Conservation (phyloP, 1,284 basidiomycete genomes). For the Clitocybe nebularis region DNA sequence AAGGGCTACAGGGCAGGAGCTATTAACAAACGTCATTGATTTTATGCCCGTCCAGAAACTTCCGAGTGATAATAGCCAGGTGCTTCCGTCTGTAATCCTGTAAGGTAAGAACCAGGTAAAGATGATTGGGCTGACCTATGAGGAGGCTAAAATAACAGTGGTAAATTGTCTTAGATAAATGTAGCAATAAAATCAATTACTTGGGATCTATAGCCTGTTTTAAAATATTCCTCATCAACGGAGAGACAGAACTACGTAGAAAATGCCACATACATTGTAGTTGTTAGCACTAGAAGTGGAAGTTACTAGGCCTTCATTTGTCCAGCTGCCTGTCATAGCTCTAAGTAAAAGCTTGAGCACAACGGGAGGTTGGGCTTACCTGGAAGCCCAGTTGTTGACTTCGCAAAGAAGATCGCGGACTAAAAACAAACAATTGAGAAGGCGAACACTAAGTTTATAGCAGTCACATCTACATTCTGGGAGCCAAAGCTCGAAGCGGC, state of each 20-base stretch:
- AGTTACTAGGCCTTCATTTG: slow-evolving; percentile 46
- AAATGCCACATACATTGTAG: slow-evolving; percentile 41
- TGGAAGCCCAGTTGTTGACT: slow-evolving; percentile 40
- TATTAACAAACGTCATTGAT: slow-evolving; percentile 2
- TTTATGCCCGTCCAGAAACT: slow-evolving; percentile 50
- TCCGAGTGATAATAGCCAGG: slow-evolving; percentile 45
- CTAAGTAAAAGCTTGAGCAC: background rate
- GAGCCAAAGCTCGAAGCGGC: slow-evolving; percentile 41
- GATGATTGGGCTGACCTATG: slow-evolving; percentile 23
- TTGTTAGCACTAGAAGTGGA: slow-evolving; percentile 35
- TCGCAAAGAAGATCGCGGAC: slow-evolving; percentile 42
- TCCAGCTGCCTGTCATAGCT: slow-evolving; percentile 33
- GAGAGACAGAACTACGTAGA: too few relatives aligned
- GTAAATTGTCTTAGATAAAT: background rate
- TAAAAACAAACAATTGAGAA: background rate
- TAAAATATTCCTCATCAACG: too few relatives aligned
- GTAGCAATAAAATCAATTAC: slow-evolving; percentile 24
- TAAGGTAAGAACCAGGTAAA: background rate
- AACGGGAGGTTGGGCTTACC: slow-evolving; percentile 20
- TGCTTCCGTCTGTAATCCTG: slow-evolving; percentile 25
- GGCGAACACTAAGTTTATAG: background rate
- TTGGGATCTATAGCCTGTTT: slow-evolving; percentile 54
- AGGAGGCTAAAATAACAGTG: slow-evolving; percentile 24
- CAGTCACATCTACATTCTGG: slow-evolving; percentile 32
- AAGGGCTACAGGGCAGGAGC: slow-evolving; percentile 1